phyloP scores from a whole-genome alignment of 805 yeast species.

The Sugiyamaella valdiviana region DNA sequence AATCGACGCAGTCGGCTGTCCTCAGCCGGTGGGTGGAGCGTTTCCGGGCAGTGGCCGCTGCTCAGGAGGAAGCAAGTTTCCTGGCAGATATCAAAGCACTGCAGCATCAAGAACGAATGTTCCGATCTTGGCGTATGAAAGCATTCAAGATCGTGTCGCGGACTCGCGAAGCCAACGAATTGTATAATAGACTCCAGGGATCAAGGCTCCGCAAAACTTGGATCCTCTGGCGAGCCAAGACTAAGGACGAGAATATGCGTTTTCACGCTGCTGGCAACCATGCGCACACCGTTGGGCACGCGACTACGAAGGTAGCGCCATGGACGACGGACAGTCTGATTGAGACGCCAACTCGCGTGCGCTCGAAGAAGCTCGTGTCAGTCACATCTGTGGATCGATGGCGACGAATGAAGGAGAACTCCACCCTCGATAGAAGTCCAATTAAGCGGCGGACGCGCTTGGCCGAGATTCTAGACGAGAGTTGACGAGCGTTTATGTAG shows the following conservation, averaged over 20 bases:
- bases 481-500: not conserved
- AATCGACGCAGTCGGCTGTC: not conserved
- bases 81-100: slow-evolving; percentile 7
- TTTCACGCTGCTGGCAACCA: not conserved
- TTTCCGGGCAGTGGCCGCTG: not conserved
- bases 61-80: slow-evolving; percentile 13
- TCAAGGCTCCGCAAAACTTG: slow-evolving; percentile 15
- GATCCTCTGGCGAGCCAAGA: slow-evolving; percentile 19
- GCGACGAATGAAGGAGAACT: slow-evolving; percentile 10
- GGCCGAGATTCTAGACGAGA: not conserved
- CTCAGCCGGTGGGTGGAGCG: slow-evolving; percentile 8
- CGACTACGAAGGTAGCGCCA: not conserved
- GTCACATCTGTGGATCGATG: slow-evolving; percentile 19
- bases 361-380: slow-evolving; percentile 11
- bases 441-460: not conserved
- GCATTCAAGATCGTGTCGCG: slow-evolving; percentile 15
- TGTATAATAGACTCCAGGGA: slow-evolving; percentile 8
- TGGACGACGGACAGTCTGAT: slow-evolving; percentile 1
- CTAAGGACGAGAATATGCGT: slow-evolving; percentile 5
- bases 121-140: slow-evolving; percentile 20
- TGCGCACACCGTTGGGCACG: not conserved
- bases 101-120: slow-evolving; percentile 10
- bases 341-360: slow-evolving; percentile 19
- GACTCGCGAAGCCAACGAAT: slow-evolving; percentile 19
- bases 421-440: not conserved